Evolutionary conservation across 495 filamentous ascomycete species (phyloP).

Genomic region (Hyaloscypha bicolor): DNA sequence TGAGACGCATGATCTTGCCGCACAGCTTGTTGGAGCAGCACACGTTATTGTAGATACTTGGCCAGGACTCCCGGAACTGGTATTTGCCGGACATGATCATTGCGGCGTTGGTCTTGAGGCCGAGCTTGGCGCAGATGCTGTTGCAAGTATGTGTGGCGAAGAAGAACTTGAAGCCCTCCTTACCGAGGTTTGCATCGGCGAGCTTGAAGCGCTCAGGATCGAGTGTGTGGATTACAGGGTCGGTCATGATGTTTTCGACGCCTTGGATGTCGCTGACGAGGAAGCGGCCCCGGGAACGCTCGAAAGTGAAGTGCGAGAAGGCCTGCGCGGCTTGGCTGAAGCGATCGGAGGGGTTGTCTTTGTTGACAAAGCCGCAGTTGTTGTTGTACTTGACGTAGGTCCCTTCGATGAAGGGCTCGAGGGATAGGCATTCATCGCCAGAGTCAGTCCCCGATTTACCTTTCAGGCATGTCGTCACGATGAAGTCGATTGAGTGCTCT

Average conservation of each 20-base stretch:
- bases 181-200: constrained; percentile 31
- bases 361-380: constrained; percentile 39
- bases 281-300: constrained; percentile 40
- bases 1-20: constrained; percentile 31
- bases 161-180: constrained; percentile 43
- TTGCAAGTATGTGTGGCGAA: constrained; percentile 42
- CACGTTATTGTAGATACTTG: constrained; percentile 21
- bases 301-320: constrained; percentile 47
- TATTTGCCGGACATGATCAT: constrained; percentile 31
- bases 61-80: constrained; percentile 34
- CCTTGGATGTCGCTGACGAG: constrained; percentile 40
- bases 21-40: constrained; percentile 46
- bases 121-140: constrained; percentile 39
- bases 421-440: constrained; percentile 18
- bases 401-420: constrained; percentile 41
- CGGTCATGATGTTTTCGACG: constrained; percentile 36
- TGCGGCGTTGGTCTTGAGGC: constrained; percentile 32
- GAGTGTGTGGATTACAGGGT: constrained; percentile 40
- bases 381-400: constrained; percentile 44
- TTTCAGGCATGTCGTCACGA: constrained; percentile 38
- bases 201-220: constrained; percentile 37
- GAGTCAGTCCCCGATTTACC: constrained; percentile 19
- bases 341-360: constrained; percentile 18
- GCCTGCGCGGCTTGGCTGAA: constrained; percentile 39
- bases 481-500: constrained; percentile 37